phyloP scores from a whole-genome alignment of 208 protist genomes.

The Wallacemonas collosoma region DNA sequence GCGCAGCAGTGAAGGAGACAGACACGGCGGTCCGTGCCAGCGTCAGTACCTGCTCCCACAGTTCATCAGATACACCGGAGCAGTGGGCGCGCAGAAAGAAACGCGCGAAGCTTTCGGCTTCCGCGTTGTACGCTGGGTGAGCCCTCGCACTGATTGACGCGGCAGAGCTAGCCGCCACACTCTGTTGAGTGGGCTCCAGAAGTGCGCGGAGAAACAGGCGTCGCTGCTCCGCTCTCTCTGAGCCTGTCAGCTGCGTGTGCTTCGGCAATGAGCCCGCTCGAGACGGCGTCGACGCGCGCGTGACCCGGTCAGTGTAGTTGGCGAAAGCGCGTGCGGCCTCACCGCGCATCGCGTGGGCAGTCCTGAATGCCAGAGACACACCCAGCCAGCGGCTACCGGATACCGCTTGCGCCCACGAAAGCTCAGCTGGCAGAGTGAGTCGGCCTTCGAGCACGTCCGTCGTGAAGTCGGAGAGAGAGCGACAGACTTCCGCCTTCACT shows the following conservation, averaged over 20 bases:
- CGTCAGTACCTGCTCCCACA: constrained; percentile 9
- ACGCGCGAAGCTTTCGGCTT: not conserved
- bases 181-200: not conserved
- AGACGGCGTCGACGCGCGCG: not conserved
- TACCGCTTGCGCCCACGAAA: not conserved
- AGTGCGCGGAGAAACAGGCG: not conserved
- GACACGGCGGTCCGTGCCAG: not conserved
- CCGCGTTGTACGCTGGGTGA: not conserved
- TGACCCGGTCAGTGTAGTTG: not conserved
- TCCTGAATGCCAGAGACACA: not conserved
- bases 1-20: not conserved
- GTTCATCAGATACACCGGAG: not conserved
- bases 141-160: no score
- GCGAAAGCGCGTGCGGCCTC: constrained; percentile 13
- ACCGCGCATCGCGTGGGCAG: not conserved
- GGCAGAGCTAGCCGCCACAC: no score
- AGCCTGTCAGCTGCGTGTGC: not conserved
- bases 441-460: constrained; percentile 2
- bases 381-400: constrained; percentile 1
- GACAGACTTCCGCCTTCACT: constrained; percentile 37
- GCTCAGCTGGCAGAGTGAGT: constrained; percentile 6
- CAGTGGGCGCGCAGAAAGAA: constrained; percentile 8
- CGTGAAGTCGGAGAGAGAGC: constrained; percentile 23
- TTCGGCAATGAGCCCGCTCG: not conserved
- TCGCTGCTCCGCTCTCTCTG: not conserved